phyloP scores from a whole-genome alignment of 768 basidiomycete genomes.

The Tubosaeta brunneosetosa region DNA sequence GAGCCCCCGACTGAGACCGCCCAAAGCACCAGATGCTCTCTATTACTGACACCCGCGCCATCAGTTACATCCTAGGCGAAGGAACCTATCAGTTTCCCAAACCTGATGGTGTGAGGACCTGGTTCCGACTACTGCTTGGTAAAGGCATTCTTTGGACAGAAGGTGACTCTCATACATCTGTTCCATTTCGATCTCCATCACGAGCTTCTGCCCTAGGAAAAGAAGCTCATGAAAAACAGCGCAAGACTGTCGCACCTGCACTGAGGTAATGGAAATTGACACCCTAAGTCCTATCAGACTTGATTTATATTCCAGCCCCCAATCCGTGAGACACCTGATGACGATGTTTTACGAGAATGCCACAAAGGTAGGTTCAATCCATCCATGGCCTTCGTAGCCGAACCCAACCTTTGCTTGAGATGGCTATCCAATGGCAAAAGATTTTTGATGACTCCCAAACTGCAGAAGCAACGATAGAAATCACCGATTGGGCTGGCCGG shows the following conservation, averaged over 20 bases:
- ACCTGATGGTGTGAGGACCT: constrained; percentile 55
- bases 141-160: constrained; percentile 65
- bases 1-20: constrained; percentile 7
- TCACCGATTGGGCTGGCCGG: constrained; percentile 55
- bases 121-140: constrained; percentile 59
- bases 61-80: constrained; percentile 51
- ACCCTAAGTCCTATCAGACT: background rate
- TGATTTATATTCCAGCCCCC: constrained; percentile 33
- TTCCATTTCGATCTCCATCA: background rate
- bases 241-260: constrained; percentile 50
- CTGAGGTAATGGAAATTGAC: constrained; percentile 39
- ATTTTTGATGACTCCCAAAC: constrained; percentile 38
- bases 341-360: constrained; percentile 55
- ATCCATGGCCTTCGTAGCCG: background rate
- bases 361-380: constrained; percentile 26
- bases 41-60: constrained; percentile 50
- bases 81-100: constrained; percentile 58
- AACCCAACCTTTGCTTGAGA: constrained; percentile 17
- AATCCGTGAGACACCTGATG: constrained; percentile 49
- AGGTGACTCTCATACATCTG: constrained; percentile 33
- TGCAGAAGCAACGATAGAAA: constrained; percentile 46
- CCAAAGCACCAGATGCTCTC: constrained; percentile 53
- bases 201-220: constrained; percentile 37
- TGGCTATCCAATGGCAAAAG: constrained; percentile 48
- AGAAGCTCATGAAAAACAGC: constrained; percentile 52